Evolutionary conservation across 2,329 filamentous ascomycete species (phyloP).

Genomic region (Epichloe scottii): DNA sequence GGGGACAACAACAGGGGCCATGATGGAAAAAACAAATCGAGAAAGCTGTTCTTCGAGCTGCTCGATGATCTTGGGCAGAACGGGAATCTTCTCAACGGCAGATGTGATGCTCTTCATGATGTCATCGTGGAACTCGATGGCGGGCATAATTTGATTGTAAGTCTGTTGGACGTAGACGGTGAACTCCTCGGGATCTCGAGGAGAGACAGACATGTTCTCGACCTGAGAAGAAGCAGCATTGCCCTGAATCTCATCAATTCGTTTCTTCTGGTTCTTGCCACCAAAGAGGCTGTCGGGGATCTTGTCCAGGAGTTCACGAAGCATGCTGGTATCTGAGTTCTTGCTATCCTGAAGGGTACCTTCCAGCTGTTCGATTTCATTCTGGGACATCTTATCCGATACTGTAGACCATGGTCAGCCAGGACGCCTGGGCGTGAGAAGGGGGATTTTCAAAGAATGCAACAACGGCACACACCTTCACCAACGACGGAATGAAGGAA

Average conservation of each 20-base stretch:
- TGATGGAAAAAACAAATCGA: conserved; percentile 79
- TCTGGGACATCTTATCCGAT: conserved; percentile 81
- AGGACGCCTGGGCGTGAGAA: not conserved
- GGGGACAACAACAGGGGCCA: conserved; percentile 78
- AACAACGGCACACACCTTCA: conserved; percentile 32
- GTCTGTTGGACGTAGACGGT: conserved; percentile 63
- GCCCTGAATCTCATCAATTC: conserved; percentile 67
- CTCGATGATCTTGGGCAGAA: conserved; percentile 74
- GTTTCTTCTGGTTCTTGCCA: conserved; percentile 57
- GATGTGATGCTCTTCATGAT: conserved; percentile 67
- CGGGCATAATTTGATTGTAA: conserved; percentile 72
- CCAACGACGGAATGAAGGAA: conserved; percentile 80
- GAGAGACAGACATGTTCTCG: conserved; percentile 60
- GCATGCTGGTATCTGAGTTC: conserved; percentile 55
- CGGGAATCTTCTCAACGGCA: conserved; percentile 73
- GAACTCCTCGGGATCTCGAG: conserved; percentile 72
- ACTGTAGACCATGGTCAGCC: conserved; percentile 31
- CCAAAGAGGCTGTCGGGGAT: conserved; percentile 74
- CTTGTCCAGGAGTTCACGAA: conserved; percentile 69
- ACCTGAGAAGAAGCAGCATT: conserved; percentile 66
- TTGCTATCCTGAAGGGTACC: conserved; percentile 59
- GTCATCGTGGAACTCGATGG: conserved; percentile 83
- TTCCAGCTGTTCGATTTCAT: conserved; percentile 79
- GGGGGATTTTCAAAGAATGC: not conserved
- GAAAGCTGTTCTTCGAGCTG: conserved; percentile 79